Conservation (phyloP, 2,329 filamentous ascomycete species). For the Apiospora aurea region DNA sequence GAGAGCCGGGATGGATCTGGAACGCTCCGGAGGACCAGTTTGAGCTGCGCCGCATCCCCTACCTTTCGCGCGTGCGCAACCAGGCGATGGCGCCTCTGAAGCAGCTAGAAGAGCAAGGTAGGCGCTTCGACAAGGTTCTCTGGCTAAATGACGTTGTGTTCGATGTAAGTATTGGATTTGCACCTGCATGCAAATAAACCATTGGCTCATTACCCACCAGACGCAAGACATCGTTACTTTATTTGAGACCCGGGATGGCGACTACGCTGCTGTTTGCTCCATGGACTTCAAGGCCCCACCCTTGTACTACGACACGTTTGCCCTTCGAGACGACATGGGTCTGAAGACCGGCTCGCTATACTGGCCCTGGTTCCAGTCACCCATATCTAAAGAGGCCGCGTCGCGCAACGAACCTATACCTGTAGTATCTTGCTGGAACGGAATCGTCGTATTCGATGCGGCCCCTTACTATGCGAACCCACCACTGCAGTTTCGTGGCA, state of each 20-base stretch:
- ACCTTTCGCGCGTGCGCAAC: conserved; percentile 70
- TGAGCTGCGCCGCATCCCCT: conserved; percentile 71
- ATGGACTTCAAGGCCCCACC: conserved; percentile 64
- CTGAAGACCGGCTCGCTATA: conserved; percentile 57
- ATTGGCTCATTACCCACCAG: conserved; percentile 29
- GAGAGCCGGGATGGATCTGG: conserved; percentile 67
- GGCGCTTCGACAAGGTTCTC: conserved; percentile 61
- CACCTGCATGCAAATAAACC: not conserved
- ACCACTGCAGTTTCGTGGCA: conserved; percentile 65
- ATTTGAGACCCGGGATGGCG: conserved; percentile 59
- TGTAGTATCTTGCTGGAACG: conserved; percentile 74
- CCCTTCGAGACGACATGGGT: conserved; percentile 61
- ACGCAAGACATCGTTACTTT: conserved; percentile 58
- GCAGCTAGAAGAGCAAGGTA: conserved; percentile 56
- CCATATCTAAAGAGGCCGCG: conserved; percentile 52
- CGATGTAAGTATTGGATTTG: conserved; percentile 45
- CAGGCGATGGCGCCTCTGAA: conserved; percentile 64
- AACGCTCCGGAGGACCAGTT: conserved; percentile 56
- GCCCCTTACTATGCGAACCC: conserved; percentile 53
- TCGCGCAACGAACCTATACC: conserved; percentile 59
- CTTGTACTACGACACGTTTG: conserved; percentile 67
- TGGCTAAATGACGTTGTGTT: conserved; percentile 70
- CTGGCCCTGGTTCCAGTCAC: conserved; percentile 66
- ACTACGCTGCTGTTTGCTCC: conserved; percentile 67
- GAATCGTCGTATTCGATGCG: conserved; percentile 57